These are phyloP conservation scores for Candida gigantensis DNA, from an alignment of 1,139 yeast species.

Conservation along the genomic window DNA sequence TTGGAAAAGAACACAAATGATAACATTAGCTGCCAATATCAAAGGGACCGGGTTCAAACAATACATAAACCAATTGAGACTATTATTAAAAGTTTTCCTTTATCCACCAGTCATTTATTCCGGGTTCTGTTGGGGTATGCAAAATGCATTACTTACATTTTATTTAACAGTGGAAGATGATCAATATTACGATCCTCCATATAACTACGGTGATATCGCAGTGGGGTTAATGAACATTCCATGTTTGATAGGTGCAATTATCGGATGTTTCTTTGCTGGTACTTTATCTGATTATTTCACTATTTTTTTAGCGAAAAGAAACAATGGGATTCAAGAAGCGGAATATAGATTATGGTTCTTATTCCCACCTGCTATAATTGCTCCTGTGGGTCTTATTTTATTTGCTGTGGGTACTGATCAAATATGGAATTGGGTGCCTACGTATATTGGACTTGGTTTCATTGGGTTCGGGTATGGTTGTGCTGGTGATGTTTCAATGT, in stretches of 20 bases:
- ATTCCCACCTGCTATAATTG: constrained; percentile 62
- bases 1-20: constrained; percentile 54
- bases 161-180: constrained; percentile 81
- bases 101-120: constrained; percentile 80
- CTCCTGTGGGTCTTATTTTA: constrained; percentile 73
- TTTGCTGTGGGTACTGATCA: constrained; percentile 76
- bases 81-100: constrained; percentile 65
- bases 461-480: constrained; percentile 75
- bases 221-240: constrained; percentile 70
- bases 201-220: constrained; percentile 69
- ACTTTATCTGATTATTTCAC: constrained; percentile 72
- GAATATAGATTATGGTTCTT: constrained; percentile 76
- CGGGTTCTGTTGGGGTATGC: constrained; percentile 81
- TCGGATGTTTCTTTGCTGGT: constrained; percentile 82
- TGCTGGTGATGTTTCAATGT: constrained; percentile 70
- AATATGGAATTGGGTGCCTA: constrained; percentile 59
- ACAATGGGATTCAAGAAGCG: constrained; percentile 74
- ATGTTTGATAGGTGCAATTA: constrained; percentile 72
- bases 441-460: constrained; percentile 64
- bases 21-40: constrained; percentile 67
- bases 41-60: constrained; percentile 70
- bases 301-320: constrained; percentile 66
- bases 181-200: constrained; percentile 67
- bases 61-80: constrained; percentile 54
- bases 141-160: constrained; percentile 78